Conservation (phyloP, 176 grass and related monocot genomes). For the Metroxylon sagu region DNA sequence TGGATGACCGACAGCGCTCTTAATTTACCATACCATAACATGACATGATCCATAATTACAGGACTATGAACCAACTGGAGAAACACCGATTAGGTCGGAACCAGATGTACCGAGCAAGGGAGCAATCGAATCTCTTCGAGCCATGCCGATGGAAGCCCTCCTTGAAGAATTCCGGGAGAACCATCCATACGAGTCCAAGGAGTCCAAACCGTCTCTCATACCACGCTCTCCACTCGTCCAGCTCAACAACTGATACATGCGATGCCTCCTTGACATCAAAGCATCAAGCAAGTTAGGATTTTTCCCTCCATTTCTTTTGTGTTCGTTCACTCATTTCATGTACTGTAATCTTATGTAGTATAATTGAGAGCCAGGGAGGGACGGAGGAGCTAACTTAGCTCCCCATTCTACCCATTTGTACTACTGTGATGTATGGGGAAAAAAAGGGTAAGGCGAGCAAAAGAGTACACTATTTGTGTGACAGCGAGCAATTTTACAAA, state of each 20-base stretch:
- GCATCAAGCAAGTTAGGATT: neutral
- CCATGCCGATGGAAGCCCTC: constrained; percentile 78
- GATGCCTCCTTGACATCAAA: neutral
- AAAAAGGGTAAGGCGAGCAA: no score
- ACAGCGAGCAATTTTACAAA: no score
- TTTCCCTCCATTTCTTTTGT: constrained; percentile 1
- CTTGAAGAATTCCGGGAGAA: constrained; percentile 78
- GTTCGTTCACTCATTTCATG: neutral
- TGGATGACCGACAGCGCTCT: no score
- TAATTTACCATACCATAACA: no score
- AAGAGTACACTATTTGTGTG: no score
- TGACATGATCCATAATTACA: constrained; percentile 5
- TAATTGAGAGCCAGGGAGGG: constrained; percentile 10
- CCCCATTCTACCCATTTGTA: constrained; percentile 3
- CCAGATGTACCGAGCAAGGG: constrained; percentile 65
- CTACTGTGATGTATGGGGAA: no score
- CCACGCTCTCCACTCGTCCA: constrained; percentile 79
- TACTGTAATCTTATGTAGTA: constrained; percentile 40
- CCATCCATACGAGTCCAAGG: constrained; percentile 72
- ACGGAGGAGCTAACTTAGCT: constrained; percentile 37
- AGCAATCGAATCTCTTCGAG: constrained; percentile 65
- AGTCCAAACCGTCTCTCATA: constrained; percentile 52
- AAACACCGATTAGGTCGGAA: constrained; percentile 64
- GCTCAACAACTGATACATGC: constrained; percentile 52
- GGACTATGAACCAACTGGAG: constrained; percentile 79